A percentile compares a stretch with the other conserved stretches of the same genome.
Conservation (phyloP, 2,329 filamentous ascomycete genomes). For the Hypoxylon sp. region DNA sequence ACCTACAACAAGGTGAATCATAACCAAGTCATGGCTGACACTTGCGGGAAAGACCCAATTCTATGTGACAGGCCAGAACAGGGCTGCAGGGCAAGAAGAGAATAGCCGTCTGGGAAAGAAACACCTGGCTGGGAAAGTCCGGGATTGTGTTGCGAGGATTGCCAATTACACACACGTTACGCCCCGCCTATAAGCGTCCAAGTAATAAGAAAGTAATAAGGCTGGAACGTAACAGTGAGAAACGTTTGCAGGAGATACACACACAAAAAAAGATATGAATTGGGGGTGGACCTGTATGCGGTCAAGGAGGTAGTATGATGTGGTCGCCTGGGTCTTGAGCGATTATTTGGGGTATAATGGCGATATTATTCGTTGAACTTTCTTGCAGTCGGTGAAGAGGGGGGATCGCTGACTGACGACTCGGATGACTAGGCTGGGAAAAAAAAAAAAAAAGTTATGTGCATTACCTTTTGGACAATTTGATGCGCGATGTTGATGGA, state of each 20-base stretch:
- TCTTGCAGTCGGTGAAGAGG: constrained; percentile 39
- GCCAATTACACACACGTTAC: constrained; percentile 25
- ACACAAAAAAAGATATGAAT: constrained; percentile 21
- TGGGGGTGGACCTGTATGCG: constrained; percentile 31
- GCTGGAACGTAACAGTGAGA: constrained; percentile 35
- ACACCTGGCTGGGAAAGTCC: constrained; percentile 39
- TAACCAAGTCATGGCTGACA: constrained; percentile 47
- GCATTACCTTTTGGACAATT: constrained; percentile 36
- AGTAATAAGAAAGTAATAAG: constrained; percentile 20
- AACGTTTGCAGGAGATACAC: constrained; percentile 32
- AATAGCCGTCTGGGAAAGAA: constrained; percentile 38
- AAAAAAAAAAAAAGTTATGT: not conserved
- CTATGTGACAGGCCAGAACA: constrained; percentile 23
- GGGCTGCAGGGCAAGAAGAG: constrained; percentile 21
- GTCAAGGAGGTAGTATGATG: constrained; percentile 37
- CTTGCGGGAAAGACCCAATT: constrained; percentile 34
- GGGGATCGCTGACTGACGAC: constrained; percentile 19
- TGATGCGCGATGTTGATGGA: constrained; percentile 36
- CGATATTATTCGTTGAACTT: constrained; percentile 35
- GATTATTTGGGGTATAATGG: constrained; percentile 38
- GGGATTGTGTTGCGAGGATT: constrained; percentile 26
- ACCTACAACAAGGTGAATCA: constrained; percentile 49
- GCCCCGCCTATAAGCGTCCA: constrained; percentile 30
- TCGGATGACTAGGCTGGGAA: constrained; percentile 1
- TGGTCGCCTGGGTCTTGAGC: constrained; percentile 41